Conservation (phyloP, 306 rosid genomes). For the Sicyos edulis region DNA sequence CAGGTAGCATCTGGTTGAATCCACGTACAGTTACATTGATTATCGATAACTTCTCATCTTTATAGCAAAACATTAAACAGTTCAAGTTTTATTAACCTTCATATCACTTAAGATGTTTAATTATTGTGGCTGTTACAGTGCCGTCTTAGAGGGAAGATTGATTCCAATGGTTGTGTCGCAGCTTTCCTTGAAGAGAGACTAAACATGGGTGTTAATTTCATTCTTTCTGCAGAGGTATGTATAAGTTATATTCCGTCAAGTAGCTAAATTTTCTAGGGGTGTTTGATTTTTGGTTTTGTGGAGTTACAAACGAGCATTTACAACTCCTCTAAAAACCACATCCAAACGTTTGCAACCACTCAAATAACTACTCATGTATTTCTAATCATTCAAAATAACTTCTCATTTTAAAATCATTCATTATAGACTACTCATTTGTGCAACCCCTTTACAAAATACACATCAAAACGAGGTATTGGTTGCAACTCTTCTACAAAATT, state of each 20-base stretch:
- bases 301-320: too few species aligned
- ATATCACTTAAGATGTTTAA: slow-evolving; percentile 1
- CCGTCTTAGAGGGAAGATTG: slow-evolving; percentile 87
- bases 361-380: too few species aligned
- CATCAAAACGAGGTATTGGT: too few species aligned
- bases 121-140: slow-evolving; percentile 40
- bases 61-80: not conserved
- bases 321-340: too few species aligned
- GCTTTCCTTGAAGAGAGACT: slow-evolving; percentile 87
- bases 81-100: not conserved
- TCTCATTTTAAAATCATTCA: too few species aligned
- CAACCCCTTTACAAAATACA: too few species aligned
- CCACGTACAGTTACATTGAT: not conserved
- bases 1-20: slow-evolving; percentile 43
- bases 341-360: too few species aligned
- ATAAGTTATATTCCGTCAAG: not conserved
- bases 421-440: too few species aligned
- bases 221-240: slow-evolving; percentile 64
- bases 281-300: too few species aligned
- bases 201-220: slow-evolving; percentile 63
- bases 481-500: too few species aligned
- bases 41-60: not conserved
- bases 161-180: slow-evolving; percentile 64
- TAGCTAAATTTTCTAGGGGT: too few species aligned
- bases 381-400: too few species aligned